Evolutionary conservation across 176 grass and related monocot species (phyloP).

Genomic region (Musa acuminata): DNA sequence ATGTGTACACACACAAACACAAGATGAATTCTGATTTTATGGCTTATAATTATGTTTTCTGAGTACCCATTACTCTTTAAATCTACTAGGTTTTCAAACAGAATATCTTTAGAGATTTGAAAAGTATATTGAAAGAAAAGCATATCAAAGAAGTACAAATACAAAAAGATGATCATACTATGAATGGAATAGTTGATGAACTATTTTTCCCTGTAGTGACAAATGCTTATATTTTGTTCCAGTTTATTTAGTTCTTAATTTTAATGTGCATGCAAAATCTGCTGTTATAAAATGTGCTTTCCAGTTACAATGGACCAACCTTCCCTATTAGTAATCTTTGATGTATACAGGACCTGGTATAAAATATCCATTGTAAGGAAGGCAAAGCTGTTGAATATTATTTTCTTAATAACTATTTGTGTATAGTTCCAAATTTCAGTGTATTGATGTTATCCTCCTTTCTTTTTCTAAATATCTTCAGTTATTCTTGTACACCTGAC

Average conservation of each 20-base stretch:
- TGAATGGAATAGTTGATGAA: too few relatives aligned
- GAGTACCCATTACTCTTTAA: background rate
- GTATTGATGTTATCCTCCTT: background rate
- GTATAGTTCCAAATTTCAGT: background rate
- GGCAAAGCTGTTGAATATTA: background rate
- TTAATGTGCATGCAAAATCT: too few relatives aligned
- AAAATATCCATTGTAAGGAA: background rate
- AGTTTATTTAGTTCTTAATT: too few relatives aligned
- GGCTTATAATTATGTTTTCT: background rate
- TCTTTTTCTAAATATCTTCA: constrained; percentile 3
- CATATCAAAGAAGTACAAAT: too few relatives aligned
- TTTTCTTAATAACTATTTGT: background rate
- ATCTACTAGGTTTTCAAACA: background rate
- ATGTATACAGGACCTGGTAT: too few relatives aligned
- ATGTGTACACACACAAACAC: background rate
- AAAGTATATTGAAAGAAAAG: background rate
- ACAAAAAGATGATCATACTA: background rate
- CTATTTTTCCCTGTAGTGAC: too few relatives aligned
- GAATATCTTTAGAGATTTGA: background rate
- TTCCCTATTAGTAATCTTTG: too few relatives aligned
- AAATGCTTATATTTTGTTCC: too few relatives aligned
- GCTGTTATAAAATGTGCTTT: too few relatives aligned
- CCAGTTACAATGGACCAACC: too few relatives aligned
- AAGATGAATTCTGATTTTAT: background rate
- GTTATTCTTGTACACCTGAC: background rate